Evolutionary conservation across 2,329 filamentous ascomycete genomes (phyloP), one percentile per base, ranked within the genome.

Genomic region (Cercospora zeae-maydis): DNA sequence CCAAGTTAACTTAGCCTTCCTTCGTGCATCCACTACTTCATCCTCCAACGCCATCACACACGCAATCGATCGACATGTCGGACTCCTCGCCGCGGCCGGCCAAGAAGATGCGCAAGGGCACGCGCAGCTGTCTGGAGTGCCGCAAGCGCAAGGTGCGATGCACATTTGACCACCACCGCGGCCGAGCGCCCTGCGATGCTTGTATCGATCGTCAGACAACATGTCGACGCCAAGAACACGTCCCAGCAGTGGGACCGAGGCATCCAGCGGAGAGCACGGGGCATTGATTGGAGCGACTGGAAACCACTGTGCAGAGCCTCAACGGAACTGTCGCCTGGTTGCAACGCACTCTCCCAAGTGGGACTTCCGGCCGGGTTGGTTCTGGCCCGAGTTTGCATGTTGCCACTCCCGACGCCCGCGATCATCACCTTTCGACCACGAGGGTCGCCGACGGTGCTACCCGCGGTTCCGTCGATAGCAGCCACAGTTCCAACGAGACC

Each of bases 51-150:
- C 37, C 11, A n/a, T 16, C 37, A 42, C 4, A 21, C 77, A 77
- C 57, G 37, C n/a, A 42, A n/a, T n/a, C n/a, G n/a, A n/a, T 42
- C 37, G 37, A 42, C 37, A 42, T 42, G 37, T 42, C 37, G 37
- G 37, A 42, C 3, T 3, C 37, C n/a, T 42, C 37, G 37, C 37
- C 16, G 37, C 37, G 37, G 16, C 37, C 37, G 16, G 19, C 7
- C 14, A 69, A 67, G 55, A 52, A 61, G 10, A 65, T 70, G 63
- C 68, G 72, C 30, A 72, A 72, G 59, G 72, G 72, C n/a, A 72
- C 72, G 1, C 70, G 63, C 39, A 72, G 70, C 52, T 74, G 72
- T 60, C 67, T 67, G 33, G 72, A 74, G 61, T 74, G 72, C 37
- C 37, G 37, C 37, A 42, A 42, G 4, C 37, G 37, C 37, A 42